Percentiles rank a stretch among this genome's conserved stretches.
Evolutionary conservation across 805 yeast genomes (phyloP).

Genomic region (Candida montana): DNA sequence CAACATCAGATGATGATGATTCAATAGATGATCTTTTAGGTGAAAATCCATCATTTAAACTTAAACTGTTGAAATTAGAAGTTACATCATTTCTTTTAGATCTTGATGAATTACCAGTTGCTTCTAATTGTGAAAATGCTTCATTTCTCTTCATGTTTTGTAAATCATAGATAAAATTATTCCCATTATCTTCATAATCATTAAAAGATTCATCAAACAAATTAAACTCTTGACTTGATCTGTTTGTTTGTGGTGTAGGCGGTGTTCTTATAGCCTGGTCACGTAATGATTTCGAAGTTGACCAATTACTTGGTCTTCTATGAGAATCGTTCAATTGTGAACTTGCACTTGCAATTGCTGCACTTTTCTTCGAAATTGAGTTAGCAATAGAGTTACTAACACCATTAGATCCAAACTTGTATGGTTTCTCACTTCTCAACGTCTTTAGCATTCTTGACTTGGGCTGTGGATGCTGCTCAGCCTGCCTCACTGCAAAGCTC

Average conservation of each 20-base stretch:
- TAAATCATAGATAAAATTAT: constrained; percentile 17
- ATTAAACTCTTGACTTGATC: constrained; percentile 14
- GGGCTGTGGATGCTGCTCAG: constrained; percentile 8
- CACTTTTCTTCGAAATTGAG: neutral
- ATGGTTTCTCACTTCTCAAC: constrained; percentile 25
- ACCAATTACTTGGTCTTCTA: constrained; percentile 14
- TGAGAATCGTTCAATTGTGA: neutral
- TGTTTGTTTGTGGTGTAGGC: neutral
- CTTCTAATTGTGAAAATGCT: constrained; percentile 23
- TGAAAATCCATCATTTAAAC: neutral
- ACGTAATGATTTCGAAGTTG: constrained; percentile 16
- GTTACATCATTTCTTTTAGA: neutral
- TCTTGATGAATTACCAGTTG: constrained; percentile 13
- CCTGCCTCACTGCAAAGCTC: constrained; percentile 19
- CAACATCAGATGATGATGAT: neutral
- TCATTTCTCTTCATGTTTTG: constrained; percentile 19
- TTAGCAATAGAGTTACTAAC: constrained; percentile 8
- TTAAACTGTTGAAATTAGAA: neutral
- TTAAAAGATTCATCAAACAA: constrained; percentile 23
- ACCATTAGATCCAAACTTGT: constrained; percentile 12
- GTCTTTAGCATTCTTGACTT: constrained; percentile 29
- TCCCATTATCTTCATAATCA: constrained; percentile 13
- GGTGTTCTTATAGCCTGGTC: constrained; percentile 6
- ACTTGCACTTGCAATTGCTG: neutral
- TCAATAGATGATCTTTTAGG: neutral